Evolutionary conservation across 805 yeast genomes (phyloP), one percentile per base, ranked within the genome.

Genomic region (Wickerhamiella spandovensis): DNA sequence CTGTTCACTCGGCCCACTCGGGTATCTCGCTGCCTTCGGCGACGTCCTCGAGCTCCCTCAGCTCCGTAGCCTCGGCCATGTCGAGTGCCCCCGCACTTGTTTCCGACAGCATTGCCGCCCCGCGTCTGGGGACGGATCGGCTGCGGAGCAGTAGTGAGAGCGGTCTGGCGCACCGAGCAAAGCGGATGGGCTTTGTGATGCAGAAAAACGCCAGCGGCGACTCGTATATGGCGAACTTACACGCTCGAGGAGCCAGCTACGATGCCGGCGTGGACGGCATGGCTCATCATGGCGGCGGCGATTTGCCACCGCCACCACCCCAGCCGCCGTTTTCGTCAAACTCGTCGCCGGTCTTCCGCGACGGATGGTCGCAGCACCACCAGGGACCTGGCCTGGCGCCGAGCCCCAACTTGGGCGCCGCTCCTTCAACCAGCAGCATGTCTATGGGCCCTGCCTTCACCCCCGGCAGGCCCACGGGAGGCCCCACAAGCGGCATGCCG

Each of bases 181-280:
- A 82, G 60, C 69, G 90, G 54, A 82, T 81, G 88, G 90, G 89
- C 0, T 74, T 83, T 49, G 78, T 83, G 18, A 56, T 59, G 62
- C 55, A 54, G 22, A 42, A 54, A 6, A 56, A 57, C 32, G 59
- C 58, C 5, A 39, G 54, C 1, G 57, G 53, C 9, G 48, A 49
- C 21, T 51, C 57, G 10, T 49, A 49, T 44, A 56, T 52, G n/a
- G 58, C 58, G 3, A 54, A 44, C 24, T 35, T 55, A 37, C 58
- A 53, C 39, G 58, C 56, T 72, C 17, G 76, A 69, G 53, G 75
- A 71, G 1, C 74, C 82, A 57, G 60, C 51, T 50, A 48, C 17
- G 60, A 57, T 30, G 51, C 51, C 4, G 51, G 24, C 22, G 24
- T 39, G 15, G 22, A 35, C 20, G 12, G 32, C 25, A 8, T 28